These are phyloP conservation scores for Cercophora scortea DNA, from an alignment of 495 filamentous ascomycete genomes.

Conservation along the genomic window DNA sequence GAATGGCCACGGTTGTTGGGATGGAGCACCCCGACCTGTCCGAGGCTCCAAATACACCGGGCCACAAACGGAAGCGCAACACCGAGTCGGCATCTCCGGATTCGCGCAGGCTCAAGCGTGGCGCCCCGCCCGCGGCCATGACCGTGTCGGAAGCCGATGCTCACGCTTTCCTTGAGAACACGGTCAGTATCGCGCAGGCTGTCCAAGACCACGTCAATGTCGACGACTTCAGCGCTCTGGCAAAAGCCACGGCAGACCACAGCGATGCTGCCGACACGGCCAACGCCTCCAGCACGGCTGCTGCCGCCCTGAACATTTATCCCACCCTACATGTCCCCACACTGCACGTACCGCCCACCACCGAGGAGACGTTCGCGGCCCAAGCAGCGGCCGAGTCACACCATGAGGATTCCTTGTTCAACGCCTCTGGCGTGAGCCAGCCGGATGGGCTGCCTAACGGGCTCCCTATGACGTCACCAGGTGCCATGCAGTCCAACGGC, in stretches of 20 bases:
- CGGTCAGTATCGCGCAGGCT: slow-evolving; percentile 40
- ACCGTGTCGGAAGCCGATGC: slow-evolving; percentile 26
- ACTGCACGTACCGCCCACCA: slow-evolving; percentile 61
- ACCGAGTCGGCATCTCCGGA: slow-evolving; percentile 35
- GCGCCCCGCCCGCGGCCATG: slow-evolving; percentile 31
- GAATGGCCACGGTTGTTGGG: slow-evolving; percentile 37
- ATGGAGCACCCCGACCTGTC: slow-evolving; percentile 31
- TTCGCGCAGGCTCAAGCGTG: slow-evolving; percentile 36
- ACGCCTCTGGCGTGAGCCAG: slow-evolving; percentile 29
- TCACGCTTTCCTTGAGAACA: slow-evolving; percentile 35
- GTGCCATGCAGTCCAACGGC: slow-evolving; percentile 21
- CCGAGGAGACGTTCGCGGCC: slow-evolving; percentile 57
- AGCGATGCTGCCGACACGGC: slow-evolving; percentile 37
- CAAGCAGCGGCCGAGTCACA: slow-evolving; percentile 12
- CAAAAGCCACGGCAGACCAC: slow-evolving; percentile 38
- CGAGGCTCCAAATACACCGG: slow-evolving; percentile 20
- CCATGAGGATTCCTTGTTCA: slow-evolving; percentile 26
- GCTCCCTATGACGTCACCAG: slow-evolving; percentile 39
- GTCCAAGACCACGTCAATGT: slow-evolving; percentile 31
- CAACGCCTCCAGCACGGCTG: slow-evolving; percentile 56
- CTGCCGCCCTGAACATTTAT: slow-evolving; percentile 61
- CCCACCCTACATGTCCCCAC: slow-evolving; percentile 31
- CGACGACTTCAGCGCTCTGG: slow-evolving; percentile 43
- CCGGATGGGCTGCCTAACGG: slow-evolving; percentile 40
- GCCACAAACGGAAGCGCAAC: slow-evolving; percentile 40